Evolutionary conservation across 2,329 filamentous ascomycete species (phyloP).

Genomic region (Hortaea sp.): DNA sequence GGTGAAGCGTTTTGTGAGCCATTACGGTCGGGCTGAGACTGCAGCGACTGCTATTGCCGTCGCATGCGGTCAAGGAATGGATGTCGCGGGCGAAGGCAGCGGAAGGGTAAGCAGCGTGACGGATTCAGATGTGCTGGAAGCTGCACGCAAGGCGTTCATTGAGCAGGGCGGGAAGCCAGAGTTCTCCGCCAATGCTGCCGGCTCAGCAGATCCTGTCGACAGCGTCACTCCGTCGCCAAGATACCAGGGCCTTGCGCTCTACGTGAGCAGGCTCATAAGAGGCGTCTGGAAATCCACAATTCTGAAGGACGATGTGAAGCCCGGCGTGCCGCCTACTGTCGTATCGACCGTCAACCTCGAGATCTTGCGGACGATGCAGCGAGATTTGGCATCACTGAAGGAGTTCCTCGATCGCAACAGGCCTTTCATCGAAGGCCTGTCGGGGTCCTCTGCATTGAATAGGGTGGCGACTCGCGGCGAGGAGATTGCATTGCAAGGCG

Average conservation of each 20-base stretch:
- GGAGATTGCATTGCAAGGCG: conserved; percentile 82
- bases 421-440: conserved; percentile 82
- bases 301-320: conserved; percentile 45
- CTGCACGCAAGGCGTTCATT: conserved; percentile 78
- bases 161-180: conserved; percentile 84
- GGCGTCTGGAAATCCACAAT: conserved; percentile 79
- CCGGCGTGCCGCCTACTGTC: conserved; percentile 54
- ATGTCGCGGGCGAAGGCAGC: conserved; percentile 58
- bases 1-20: conserved; percentile 70
- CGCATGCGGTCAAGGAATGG: conserved; percentile 84
- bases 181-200: conserved; percentile 64
- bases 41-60: conserved; percentile 87
- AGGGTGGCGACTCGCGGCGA: conserved; percentile 73
- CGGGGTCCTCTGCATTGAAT: conserved; percentile 79
- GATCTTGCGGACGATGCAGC: conserved; percentile 69
- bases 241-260: conserved; percentile 78
- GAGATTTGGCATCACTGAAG: conserved; percentile 66
- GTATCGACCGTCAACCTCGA: conserved; percentile 53
- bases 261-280: conserved; percentile 77
- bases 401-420: conserved; percentile 82
- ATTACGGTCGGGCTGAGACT: conserved; percentile 81
- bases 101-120: conserved; percentile 56
- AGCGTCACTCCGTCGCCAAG: conserved; percentile 79
- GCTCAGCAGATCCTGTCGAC: conserved; percentile 59
- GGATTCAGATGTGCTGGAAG: conserved; percentile 77